These are phyloP conservation scores for Adansonia grandidieri DNA, from an alignment of 441 rosid genomes.

Conservation along the genomic window DNA sequence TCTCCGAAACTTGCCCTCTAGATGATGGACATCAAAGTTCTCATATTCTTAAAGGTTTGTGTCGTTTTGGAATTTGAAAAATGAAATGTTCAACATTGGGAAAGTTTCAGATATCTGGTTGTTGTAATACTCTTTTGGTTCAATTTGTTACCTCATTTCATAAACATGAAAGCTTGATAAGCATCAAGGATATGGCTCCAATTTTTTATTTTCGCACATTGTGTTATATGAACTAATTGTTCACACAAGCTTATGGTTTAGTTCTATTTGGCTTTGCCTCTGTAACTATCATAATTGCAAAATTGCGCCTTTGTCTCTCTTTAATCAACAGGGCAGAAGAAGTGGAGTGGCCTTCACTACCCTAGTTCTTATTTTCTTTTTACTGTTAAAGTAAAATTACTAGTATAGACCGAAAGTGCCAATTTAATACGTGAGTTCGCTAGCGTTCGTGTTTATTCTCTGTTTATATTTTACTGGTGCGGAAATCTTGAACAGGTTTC, in stretches of 20 bases:
- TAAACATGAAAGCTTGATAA: too few species aligned
- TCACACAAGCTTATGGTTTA: neutral
- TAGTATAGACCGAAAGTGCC: neutral
- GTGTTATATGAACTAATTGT: neutral
- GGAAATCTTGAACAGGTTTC: neutral
- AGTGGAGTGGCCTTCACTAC: conserved; percentile 1
- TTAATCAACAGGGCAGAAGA: neutral
- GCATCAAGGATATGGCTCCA: neutral
- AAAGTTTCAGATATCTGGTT: neutral
- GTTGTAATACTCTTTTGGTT: neutral
- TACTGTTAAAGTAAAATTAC: neutral
- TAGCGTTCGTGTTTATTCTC: neutral
- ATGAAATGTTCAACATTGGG: neutral
- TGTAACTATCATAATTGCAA: neutral
- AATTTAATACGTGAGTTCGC: neutral
- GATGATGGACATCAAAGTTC: conserved; percentile 38
- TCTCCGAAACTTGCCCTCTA: conserved; percentile 33
- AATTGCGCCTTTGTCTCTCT: neutral
- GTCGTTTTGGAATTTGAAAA: neutral
- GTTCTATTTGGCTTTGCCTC: neutral
- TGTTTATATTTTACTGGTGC: conserved; percentile 5
- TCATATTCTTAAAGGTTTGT: conserved; percentile 45
- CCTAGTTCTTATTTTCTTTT: conserved; percentile 1
- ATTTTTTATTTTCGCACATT: neutral
- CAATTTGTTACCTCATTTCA: neutral